Conservation (phyloP, 2,329 filamentous ascomycete genomes). For the Aspergillus ochraceus region DNA sequence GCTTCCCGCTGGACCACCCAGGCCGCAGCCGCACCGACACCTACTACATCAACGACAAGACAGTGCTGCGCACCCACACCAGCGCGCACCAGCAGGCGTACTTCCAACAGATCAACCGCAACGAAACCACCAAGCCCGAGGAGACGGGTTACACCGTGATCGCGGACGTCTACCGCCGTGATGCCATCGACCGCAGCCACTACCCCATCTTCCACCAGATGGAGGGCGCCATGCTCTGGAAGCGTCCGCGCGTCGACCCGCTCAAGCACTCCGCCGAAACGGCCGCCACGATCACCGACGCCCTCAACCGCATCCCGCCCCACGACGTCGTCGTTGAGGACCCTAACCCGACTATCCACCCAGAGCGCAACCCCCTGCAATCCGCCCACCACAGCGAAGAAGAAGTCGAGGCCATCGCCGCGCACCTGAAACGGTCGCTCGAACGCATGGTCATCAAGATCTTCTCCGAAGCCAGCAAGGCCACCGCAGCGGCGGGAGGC, state of each 20-base stretch:
- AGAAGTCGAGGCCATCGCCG: conserved; percentile 78
- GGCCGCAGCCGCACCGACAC: conserved; percentile 87
- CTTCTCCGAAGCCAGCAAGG: conserved; percentile 74
- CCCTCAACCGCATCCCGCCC: conserved; percentile 69
- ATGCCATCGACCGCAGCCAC: conserved; percentile 92
- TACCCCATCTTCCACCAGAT: conserved; percentile 99
- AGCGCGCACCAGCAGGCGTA: conserved; percentile 87
- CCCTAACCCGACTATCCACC: conserved; percentile 73
- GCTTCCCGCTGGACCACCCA: conserved; percentile 83
- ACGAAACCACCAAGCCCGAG: conserved; percentile 34
- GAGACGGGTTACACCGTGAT: conserved; percentile 80
- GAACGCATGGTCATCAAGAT: conserved; percentile 89
- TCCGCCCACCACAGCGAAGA: conserved; percentile 65
- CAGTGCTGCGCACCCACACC: conserved; percentile 88
- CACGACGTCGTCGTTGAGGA: conserved; percentile 80
- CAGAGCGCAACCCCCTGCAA: conserved; percentile 82
- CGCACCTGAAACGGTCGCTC: conserved; percentile 83
- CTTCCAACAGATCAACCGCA: conserved; percentile 65
- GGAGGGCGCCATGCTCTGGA: conserved; percentile 92
- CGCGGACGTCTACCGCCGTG: conserved; percentile 91
- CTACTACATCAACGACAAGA: conserved; percentile 86
- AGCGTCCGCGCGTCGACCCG: conserved; percentile 52
- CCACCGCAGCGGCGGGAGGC: conserved; percentile 60
- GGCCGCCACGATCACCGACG: conserved; percentile 64
- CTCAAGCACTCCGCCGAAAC: conserved; percentile 43